phyloP scores from a whole-genome alignment of 306 rosid genomes.

The Quercus alba region DNA sequence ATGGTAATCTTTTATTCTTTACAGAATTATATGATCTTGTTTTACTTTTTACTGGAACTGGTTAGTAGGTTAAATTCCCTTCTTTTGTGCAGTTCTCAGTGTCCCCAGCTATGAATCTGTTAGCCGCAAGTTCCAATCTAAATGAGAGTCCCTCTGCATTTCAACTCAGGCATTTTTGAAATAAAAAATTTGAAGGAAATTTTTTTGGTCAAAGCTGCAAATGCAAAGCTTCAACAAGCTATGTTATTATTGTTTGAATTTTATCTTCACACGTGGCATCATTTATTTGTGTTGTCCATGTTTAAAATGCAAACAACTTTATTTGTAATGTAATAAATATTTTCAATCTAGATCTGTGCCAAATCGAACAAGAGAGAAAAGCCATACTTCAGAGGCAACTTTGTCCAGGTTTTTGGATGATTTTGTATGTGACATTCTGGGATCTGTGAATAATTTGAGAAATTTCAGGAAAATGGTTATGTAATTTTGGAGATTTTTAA shows the following conservation, averaged over 20 bases:
- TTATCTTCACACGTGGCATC: background rate
- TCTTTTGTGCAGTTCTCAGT: constrained; percentile 52
- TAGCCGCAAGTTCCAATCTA: constrained; percentile 58
- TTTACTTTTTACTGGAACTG: background rate
- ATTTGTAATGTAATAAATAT: background rate
- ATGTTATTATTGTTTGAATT: background rate
- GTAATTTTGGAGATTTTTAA: too few relatives aligned
- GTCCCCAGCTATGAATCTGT: constrained; percentile 86
- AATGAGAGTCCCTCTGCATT: constrained; percentile 38
- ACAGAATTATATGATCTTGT: background rate
- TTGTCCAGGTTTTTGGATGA: too few relatives aligned
- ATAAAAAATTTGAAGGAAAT: background rate
- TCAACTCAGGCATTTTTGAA: constrained; percentile 6
- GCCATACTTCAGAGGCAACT: background rate
- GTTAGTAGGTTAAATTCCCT: background rate
- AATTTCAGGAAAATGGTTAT: too few relatives aligned
- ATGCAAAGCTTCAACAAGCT: background rate
- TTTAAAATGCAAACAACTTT: background rate
- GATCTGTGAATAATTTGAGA: too few relatives aligned
- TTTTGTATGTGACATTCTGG: too few relatives aligned
- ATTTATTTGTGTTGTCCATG: background rate
- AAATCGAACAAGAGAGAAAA: background rate
- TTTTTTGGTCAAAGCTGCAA: background rate
- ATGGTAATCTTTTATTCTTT: constrained; percentile 46
- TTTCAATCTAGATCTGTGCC: background rate